phyloP scores from a whole-genome alignment of 2,329 filamentous ascomycete genomes.

The Phialemoniopsis sp. region DNA sequence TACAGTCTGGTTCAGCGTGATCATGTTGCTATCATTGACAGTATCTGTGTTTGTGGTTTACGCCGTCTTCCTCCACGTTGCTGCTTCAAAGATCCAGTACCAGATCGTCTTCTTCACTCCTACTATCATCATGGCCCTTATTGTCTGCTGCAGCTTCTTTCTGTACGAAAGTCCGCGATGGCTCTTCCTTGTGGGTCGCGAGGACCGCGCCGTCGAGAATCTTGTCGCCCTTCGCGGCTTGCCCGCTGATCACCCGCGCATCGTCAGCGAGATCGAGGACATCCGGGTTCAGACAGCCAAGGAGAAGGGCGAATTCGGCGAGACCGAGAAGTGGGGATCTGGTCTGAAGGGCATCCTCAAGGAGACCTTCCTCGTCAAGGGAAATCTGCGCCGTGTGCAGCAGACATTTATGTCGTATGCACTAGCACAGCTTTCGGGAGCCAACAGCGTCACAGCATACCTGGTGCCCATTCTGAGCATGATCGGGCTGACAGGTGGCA shows the following conservation, averaged over 20 bases:
- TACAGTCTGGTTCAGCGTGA: slow-evolving; percentile 28
- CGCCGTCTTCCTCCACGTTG: slow-evolving; percentile 23
- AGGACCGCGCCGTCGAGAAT: slow-evolving; percentile 19
- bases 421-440: slow-evolving; percentile 37
- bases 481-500: slow-evolving; percentile 23
- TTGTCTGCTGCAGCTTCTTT: slow-evolving; percentile 22
- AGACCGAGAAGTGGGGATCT: too few relatives aligned
- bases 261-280: slow-evolving; percentile 17
- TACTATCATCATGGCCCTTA: slow-evolving; percentile 19
- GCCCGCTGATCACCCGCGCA: slow-evolving; percentile 18
- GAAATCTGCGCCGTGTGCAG: slow-evolving; percentile 34
- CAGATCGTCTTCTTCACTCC: slow-evolving; percentile 25
- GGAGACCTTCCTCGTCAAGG: slow-evolving; percentile 27
- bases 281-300: too few relatives aligned
- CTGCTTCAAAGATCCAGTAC: slow-evolving; percentile 14
- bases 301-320: slow-evolving; percentile 1
- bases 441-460: slow-evolving; percentile 37
- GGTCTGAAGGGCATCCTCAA: slow-evolving; percentile 13
- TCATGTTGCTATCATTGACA: slow-evolving; percentile 26
- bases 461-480: slow-evolving; percentile 34
- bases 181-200: slow-evolving; percentile 19
- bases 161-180: slow-evolving; percentile 25
- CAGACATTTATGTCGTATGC: slow-evolving; percentile 30
- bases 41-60: slow-evolving; percentile 26
- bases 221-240: slow-evolving; percentile 22